Base-by-base conservation (phyloP, 2,329 filamentous ascomycete species). In the Sporothrix mexicana region DNA sequence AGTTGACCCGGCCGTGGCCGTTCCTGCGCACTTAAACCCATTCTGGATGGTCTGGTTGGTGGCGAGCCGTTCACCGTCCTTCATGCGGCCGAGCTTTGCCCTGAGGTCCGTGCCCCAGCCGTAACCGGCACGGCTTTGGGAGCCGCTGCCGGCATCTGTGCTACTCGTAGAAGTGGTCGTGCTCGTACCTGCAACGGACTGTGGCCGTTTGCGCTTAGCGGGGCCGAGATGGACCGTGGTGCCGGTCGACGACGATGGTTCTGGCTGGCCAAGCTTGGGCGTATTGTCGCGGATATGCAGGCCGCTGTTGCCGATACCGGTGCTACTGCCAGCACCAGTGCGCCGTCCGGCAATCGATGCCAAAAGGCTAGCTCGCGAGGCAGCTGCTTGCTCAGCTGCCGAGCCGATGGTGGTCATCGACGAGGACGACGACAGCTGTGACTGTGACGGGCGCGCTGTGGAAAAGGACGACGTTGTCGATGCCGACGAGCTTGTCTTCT, bases 41-140 rank as follows among this genome's bases (percentile, higher is more conserved):
- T 61, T 67, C 51, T 72, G 25, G 30, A 72, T 74, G 7, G 73
- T 71, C 47, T 73, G 68, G 69, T 74, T 61, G 70, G 67, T 77
- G 78, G 59, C 75, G 79, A 76, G 78, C 78, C 23, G 76, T 78
- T 76, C 87, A 1, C 88, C 88, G 3, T 89, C 85, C 78, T 87
- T 89, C 89, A 91, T 91, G 74, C 85, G 84, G 3, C 85, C 80
- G 36, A 91, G 82, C 80, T 91, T 90, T 55, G 86, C 84, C 73
- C 81, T 84, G 8, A 91, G 80, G 47, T 80, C 81, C 9, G 83
- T 82, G 57, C 89, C 89, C 89, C 89, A 91, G 53, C 89, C 89
- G 10, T 88, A 80, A 2, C 79, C 73, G 76, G 81, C 55, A 75
- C 74, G 72, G 43, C 23, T 53, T 12, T 68, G 17, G 76, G 73